Evolutionary conservation across 495 filamentous ascomycete genomes (phyloP).

Genomic region (Platismatia glauca): DNA sequence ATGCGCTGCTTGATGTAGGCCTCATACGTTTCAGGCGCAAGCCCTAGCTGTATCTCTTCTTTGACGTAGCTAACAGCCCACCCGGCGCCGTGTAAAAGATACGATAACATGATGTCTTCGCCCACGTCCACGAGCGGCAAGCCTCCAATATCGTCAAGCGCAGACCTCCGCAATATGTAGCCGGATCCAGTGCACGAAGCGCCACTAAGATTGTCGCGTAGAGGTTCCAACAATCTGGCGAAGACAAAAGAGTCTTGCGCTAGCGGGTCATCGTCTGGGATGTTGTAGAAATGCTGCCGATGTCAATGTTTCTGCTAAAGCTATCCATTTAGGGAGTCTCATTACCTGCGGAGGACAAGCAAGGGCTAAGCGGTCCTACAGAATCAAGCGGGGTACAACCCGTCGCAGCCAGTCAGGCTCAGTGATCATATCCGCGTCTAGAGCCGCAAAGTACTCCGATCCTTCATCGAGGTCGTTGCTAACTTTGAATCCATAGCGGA

Average conservation of each 20-base stretch:
- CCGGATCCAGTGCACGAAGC: conserved; percentile 48
- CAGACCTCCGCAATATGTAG: conserved; percentile 38
- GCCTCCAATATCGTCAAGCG: conserved; percentile 42
- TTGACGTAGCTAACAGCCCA: conserved; percentile 38
- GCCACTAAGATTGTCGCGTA: conserved; percentile 39
- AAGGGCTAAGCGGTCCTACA: conserved; percentile 38
- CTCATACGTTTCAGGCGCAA: neutral
- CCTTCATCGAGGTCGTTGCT: conserved; percentile 28
- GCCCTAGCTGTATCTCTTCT: neutral
- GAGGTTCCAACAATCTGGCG: conserved; percentile 39
- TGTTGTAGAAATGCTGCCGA: conserved; percentile 43
- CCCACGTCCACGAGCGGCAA: conserved; percentile 41
- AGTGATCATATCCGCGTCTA: conserved; percentile 52
- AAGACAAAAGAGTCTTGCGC: conserved; percentile 38
- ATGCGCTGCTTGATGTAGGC: neutral
- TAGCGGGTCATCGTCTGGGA: conserved; percentile 41
- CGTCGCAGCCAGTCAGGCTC: conserved; percentile 42
- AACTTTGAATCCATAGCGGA: conserved; percentile 39
- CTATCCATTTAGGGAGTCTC: neutral
- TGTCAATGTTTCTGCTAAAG: neutral
- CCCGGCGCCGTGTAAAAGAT: conserved; percentile 38
- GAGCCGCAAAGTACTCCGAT: conserved; percentile 39
- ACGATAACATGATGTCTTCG: conserved; percentile 43
- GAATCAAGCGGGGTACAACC: conserved; percentile 39
- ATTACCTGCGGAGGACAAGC: conserved; percentile 39